Base-by-base conservation (phyloP, 1,284 basidiomycete species). In the Trichosporon sp. region DNA sequence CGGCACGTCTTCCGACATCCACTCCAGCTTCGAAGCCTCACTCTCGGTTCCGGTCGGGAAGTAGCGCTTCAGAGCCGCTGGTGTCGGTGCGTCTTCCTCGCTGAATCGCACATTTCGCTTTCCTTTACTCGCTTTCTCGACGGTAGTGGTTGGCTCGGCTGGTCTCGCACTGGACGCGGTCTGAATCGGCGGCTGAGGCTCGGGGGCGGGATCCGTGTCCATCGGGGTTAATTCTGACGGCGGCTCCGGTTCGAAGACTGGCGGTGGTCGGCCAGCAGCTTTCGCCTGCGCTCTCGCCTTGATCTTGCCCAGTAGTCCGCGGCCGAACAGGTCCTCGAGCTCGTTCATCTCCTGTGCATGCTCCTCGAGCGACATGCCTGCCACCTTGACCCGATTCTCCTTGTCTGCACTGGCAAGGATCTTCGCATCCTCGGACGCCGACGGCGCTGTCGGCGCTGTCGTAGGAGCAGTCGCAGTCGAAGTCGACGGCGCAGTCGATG, bases 51-150 rank as follows among this genome's bases (percentile, higher is more conserved):
- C 86, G 63, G 85, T 79, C 0, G 94, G 91, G 76, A 97, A 97
- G 82, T 88, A 97, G 34, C 87, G 87, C 32, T 91, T 88, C 69
- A 95, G 94, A 69, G 89, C 85, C 74, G 92, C 90, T 5, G 91
- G 87, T 3, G 33, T 59, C 19, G 61, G 57, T 10, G 59, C 31
- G 0, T 89, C 87, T 64, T 89, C 88, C 4, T 82, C 82, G 31
- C 84, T 56, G 62, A 68, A 68, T 16, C 61, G 66, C 6, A 68
- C 66, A 36, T 23, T 52, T 25, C 44, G 63, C 37, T 52, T 58
- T 3, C 19, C n/a, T 5, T n/a, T n/a, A n/a, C n/a, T n/a, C n/a
- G n/a, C n/a, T n/a, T 31, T 25, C 32, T 40, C 16, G 59, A 16
- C 4, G 4, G 58, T 32, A 16, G 21, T 19, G 11, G 14, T 27